Conservation (phyloP, 306 rosid genomes). For the Cucurbita moschata region DNA sequence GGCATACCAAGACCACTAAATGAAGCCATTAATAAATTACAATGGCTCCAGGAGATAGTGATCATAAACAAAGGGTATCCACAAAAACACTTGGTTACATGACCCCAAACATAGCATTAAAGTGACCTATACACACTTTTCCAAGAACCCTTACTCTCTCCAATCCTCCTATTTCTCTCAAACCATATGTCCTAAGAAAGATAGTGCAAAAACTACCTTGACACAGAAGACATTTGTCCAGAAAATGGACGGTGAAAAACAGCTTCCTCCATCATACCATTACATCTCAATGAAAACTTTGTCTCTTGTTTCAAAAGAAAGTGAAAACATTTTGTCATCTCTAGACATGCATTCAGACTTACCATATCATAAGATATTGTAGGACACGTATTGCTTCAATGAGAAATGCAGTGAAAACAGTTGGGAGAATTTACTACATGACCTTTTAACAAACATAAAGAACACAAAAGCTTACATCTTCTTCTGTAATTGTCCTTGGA, state of each 20-base stretch:
- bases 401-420: background rate
- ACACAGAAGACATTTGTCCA: background rate
- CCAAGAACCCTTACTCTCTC: background rate
- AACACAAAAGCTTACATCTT: conserved; percentile 38
- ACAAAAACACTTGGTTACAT: background rate
- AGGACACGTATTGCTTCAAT: background rate
- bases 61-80: background rate
- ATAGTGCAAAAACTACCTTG: background rate
- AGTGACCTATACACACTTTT: background rate
- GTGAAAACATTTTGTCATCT: background rate
- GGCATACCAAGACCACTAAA: background rate
- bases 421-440: background rate
- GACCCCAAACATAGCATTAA: background rate
- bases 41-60: background rate
- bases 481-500: conserved; percentile 83
- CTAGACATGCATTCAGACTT: background rate
- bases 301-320: background rate
- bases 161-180: background rate
- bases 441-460: background rate
- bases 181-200: background rate
- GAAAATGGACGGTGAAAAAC: background rate
- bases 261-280: too few species aligned
- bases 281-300: too few species aligned
- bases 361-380: background rate
- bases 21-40: background rate